Conservation (phyloP, 1,284 basidiomycete genomes). For the Moniliella sp. region DNA sequence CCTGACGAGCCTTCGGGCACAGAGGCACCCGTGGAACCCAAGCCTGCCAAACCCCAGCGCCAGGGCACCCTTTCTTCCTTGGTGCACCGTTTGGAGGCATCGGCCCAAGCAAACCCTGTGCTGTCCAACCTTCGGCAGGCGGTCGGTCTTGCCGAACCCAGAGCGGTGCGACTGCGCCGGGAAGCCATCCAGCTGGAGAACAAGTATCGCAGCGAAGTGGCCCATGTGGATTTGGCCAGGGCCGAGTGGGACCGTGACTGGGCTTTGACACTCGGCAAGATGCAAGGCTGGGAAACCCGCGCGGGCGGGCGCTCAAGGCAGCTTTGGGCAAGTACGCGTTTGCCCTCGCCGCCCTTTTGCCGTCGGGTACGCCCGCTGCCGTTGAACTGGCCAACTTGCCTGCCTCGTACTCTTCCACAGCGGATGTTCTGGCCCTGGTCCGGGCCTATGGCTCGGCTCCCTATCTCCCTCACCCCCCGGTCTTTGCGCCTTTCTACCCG, state of each 20-base stretch:
- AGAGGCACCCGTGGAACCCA: too few species aligned
- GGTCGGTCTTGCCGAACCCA: slow-evolving; percentile 8
- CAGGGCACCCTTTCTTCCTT: too few species aligned
- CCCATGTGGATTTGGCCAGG: slow-evolving; percentile 16
- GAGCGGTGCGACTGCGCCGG: slow-evolving; percentile 17
- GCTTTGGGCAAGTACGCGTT: too few species aligned
- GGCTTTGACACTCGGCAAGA: slow-evolving; percentile 18
- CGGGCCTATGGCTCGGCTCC: slow-evolving; percentile 9
- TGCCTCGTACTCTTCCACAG: background rate
- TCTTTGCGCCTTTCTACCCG: slow-evolving; percentile 29
- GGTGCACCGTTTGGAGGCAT: too few species aligned
- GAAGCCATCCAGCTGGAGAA: slow-evolving; percentile 22
- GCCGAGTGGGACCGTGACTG: slow-evolving; percentile 18
- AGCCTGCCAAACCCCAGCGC: too few species aligned
- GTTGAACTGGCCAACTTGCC: background rate
- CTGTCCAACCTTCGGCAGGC: slow-evolving; percentile 6
- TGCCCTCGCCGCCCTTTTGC: too few species aligned
- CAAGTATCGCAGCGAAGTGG: slow-evolving; percentile 16
- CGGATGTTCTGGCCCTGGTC: background rate
- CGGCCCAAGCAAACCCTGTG: too few species aligned
- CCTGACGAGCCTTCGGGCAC: too few species aligned
- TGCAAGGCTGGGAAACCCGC: slow-evolving; percentile 21
- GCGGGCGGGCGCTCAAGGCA: slow-evolving; percentile 22
- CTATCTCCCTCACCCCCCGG: slow-evolving; percentile 20
- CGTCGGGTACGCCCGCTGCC: too few species aligned